Base-by-base conservation (phyloP, 2,329 filamentous ascomycete genomes). In the Triangularia verruculosa region DNA sequence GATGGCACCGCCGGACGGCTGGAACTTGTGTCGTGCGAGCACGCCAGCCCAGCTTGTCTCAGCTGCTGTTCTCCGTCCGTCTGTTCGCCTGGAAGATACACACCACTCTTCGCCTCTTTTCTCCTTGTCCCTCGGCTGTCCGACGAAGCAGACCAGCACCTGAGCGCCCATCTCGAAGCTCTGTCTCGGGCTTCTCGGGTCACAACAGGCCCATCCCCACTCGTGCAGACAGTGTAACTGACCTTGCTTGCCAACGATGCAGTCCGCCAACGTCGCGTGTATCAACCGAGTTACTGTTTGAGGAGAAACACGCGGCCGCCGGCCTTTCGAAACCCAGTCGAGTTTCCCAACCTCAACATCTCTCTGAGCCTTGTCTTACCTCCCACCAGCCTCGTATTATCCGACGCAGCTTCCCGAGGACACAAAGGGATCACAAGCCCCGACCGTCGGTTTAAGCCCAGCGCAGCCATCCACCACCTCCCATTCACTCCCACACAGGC, bases 261-360 rank as follows among this genome's bases (percentile, higher is more conserved):
- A 79, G 77, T 73, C 70, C 68, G 66, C 74, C 74, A 72, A 67
- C 61, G 68, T 64, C 65, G 72, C 65, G 68, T 64, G 65, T 71
- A 68, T 65, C 69, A 69, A 59, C 67, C 61, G 64, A 51, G 53
- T 59, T 53, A 57, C 59, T 59, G 57, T 61, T 52, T 60, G 64
- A 66, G 64, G 67, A 63, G 66, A 54, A 65, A 62, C 57, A 39
- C 53, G 57, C 47, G 57, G 22, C 51, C 51, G 15, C 25, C 20
- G 51, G 51, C 20, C 11, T 54, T 17, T 54, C 22, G 22, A 54
- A n/a, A 27, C 51, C 8, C 11, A 12, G 12, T 27, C 51, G 22
- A 54, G 15, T 54, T 25, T 27, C 22, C 15, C 51, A n/a, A n/a
- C 25, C 51, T 39, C 34, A 13, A 4, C 15, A 39, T 15, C 34